Conservation (phyloP, 2,329 filamentous ascomycete species). For the Cordyceps pruinosa region DNA sequence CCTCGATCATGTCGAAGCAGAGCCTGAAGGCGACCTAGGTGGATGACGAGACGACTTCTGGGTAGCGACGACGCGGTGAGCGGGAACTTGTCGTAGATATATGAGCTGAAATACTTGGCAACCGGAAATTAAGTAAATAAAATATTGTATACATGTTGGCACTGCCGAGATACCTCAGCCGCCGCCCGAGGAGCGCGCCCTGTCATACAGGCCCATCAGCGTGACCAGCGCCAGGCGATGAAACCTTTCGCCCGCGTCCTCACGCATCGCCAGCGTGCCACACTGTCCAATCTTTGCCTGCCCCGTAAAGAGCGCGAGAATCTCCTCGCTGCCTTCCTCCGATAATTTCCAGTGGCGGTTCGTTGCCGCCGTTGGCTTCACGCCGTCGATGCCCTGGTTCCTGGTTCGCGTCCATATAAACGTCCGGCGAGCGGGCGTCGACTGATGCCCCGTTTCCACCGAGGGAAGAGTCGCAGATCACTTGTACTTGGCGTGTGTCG, state of each 20-base stretch:
- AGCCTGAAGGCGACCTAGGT: background rate
- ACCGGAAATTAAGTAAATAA: background rate
- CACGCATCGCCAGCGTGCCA: background rate
- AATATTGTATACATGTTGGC: background rate
- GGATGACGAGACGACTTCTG: too few species aligned
- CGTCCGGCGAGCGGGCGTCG: background rate
- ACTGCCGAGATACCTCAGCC: too few species aligned
- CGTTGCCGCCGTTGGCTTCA: background rate
- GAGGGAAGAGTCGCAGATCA: background rate
- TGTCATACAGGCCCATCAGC: background rate
- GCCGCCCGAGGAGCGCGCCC: background rate
- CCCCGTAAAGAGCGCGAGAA: background rate
- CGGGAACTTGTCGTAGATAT: too few species aligned
- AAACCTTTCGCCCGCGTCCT: background rate
- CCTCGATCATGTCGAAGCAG: slow-evolving; percentile 7
- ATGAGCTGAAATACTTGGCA: background rate
- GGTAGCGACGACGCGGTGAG: background rate
- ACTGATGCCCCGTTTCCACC: background rate
- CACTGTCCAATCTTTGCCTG: background rate
- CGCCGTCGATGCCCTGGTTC: background rate
- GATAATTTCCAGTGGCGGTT: background rate
- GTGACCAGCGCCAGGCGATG: background rate
- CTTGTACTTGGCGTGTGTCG: background rate
- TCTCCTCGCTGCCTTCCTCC: background rate
- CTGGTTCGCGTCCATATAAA: background rate